Evolutionary conservation across 306 rosid species (phyloP).

Genomic region (Pterocarpus macrocarpus): DNA sequence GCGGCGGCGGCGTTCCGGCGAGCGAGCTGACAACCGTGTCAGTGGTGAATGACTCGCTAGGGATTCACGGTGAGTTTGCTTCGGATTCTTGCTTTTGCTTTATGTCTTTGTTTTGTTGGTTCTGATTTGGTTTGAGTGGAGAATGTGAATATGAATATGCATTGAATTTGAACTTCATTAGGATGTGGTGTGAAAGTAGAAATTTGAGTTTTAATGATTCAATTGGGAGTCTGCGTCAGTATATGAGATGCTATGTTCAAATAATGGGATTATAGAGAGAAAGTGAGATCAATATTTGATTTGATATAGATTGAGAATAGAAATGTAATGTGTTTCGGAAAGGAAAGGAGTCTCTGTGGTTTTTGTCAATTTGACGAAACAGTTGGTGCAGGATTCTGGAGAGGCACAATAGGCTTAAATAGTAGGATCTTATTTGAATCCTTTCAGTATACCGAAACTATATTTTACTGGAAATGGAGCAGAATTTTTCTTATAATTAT

Average conservation of each 20-base stretch:
- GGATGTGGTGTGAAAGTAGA: constrained; percentile 7
- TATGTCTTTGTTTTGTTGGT: constrained; percentile 2
- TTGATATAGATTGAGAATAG: neutral
- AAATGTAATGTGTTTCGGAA: constrained; percentile 15
- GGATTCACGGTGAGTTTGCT: constrained; percentile 54
- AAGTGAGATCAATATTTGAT: constrained; percentile 11
- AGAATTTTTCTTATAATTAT: neutral
- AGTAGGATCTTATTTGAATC: constrained; percentile 4
- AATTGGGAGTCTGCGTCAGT: neutral
- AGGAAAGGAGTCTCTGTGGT: constrained; percentile 11
- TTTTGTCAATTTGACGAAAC: constrained; percentile 22
- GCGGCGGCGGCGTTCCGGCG: constrained; percentile 53
- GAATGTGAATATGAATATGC: neutral
- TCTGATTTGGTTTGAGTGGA: neutral
- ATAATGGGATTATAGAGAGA: neutral
- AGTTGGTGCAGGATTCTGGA: neutral
- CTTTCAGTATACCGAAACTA: neutral
- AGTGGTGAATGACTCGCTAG: constrained; percentile 55
- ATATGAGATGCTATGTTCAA: constrained; percentile 11
- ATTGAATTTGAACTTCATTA: constrained; percentile 25
- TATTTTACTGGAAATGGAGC: neutral
- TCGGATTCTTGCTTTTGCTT: constrained; percentile 8
- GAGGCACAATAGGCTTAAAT: neutral
- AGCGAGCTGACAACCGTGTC: constrained; percentile 70
- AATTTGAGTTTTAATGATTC: constrained; percentile 3